Base-by-base conservation (phyloP, 441 rosid species). In the Gossypium trilobum region DNA sequence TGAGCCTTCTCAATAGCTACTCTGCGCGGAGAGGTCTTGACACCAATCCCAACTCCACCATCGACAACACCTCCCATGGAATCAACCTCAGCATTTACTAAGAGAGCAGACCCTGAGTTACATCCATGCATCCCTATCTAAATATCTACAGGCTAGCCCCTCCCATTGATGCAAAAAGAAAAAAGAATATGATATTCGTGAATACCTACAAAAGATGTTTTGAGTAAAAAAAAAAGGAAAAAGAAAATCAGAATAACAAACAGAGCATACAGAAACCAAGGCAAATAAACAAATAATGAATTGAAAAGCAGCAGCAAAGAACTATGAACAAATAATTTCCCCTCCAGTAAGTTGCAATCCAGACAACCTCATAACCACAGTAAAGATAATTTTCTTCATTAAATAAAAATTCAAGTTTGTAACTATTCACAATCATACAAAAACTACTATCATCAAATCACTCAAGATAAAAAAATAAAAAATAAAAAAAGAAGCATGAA, bases 31-130 rank as follows among this genome's bases (percentile, higher is more conserved):
- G 99, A 93, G 86, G 95, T 84, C 86, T 90, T 91, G 80, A 90
- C 82, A 73, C 91, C 95, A 83, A 85, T 81, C 83, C 94, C 97
- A 82, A 85, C 94, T 86, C 97, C 93, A 52, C 96, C 85, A 73
- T 96, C 97, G 71, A 90, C 86, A 87, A 90, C 89, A 87, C 98
- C 99, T 78, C 98, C 98, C 99, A 96, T 96, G 85, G 96, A 96
- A 87, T 91, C 98, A 86, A 88, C 91, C 86, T 93, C 98, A 85
- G 99, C 98, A 93, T 91, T 88, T 87, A 91, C 87, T 81, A 85
- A 81, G 82, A 85, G 77, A 84, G 78, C 83, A 79, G 83, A 80
- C 78, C 82, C 87, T 71, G 87, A 82, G 74, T 88, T 85, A 80
- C 86, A 83, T 85, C 86, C 97, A 88, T 89, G 86, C 95, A 89